Conservation (phyloP, 768 basidiomycete species). For the Leccinellum rugosiceps region DNA sequence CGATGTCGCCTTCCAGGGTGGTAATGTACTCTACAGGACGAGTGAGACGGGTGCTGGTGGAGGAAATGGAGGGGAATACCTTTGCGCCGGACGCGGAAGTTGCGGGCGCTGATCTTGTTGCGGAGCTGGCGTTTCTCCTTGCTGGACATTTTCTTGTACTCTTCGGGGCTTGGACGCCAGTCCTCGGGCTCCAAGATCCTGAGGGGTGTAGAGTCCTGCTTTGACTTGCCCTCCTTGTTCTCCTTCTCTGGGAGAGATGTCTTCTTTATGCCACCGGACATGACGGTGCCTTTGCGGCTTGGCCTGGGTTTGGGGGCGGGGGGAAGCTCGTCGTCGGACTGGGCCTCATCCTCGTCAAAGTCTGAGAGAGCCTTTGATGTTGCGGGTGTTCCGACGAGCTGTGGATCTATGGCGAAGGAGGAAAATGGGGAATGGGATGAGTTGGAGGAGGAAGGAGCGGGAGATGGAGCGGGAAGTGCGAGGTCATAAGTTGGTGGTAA, state of each 20-base stretch:
- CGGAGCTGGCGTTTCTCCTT: conserved; percentile 96
- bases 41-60: not conserved
- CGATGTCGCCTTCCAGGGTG: conserved; percentile 90
- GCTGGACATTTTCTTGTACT: conserved; percentile 90
- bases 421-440: conserved; percentile 29
- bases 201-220: conserved; percentile 29
- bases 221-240: conserved; percentile 18
- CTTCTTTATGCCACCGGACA: conserved; percentile 72
- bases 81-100: conserved; percentile 93
- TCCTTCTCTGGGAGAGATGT: conserved; percentile 40
- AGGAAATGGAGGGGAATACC: conserved; percentile 42
- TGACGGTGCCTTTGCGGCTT: conserved; percentile 63
- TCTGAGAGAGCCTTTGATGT: conserved; percentile 41
- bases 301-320: conserved; percentile 43
- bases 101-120: conserved; percentile 95
- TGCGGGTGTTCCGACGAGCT: conserved; percentile 67
- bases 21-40: conserved; percentile 77
- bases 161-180: conserved; percentile 86
- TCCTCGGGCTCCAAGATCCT: conserved; percentile 50
- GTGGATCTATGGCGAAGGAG: conserved; percentile 64
- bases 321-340: conserved; percentile 30
- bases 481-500: conserved; percentile 27
- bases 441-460: conserved; percentile 17
- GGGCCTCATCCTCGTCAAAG: conserved; percentile 39
- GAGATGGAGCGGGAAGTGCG: conserved; percentile 30